These are phyloP conservation scores for Candida sithepensis DNA, from an alignment of 805 yeast genomes.

Conservation along the genomic window DNA sequence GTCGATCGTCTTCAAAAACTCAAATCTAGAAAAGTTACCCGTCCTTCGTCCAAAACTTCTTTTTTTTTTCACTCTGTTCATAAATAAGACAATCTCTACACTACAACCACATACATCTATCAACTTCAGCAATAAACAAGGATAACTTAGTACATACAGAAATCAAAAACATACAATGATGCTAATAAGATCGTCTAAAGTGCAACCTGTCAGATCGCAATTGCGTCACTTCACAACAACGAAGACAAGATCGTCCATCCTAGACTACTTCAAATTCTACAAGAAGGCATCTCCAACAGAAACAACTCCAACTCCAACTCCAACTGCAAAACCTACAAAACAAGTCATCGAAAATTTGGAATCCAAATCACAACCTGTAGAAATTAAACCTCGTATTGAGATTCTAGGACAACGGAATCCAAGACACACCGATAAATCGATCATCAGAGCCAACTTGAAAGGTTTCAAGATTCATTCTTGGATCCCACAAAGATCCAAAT, in stretches of 20 bases:
- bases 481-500: constrained; percentile 27
- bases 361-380: constrained; percentile 14
- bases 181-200: neutral
- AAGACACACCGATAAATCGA: constrained; percentile 18
- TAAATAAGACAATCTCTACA: neutral
- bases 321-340: no score
- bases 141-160: no score
- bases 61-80: neutral
- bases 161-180: neutral
- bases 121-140: no score
- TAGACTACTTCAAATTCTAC: constrained; percentile 32
- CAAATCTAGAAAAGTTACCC: neutral
- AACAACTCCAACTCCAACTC: neutral
- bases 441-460: constrained; percentile 21
- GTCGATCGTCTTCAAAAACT: neutral
- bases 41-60: neutral
- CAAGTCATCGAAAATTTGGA: constrained; percentile 30
- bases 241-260: constrained; percentile 14
- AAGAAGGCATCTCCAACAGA: constrained; percentile 17
- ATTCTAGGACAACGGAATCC: constrained; percentile 31
- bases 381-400: constrained; percentile 18
- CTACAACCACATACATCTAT: neutral
- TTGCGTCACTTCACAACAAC: constrained; percentile 1
- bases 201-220: neutral
- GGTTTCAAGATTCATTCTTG: constrained; percentile 30